Conservation (phyloP, 179 eudicot species). For the Beta lomatogona region DNA sequence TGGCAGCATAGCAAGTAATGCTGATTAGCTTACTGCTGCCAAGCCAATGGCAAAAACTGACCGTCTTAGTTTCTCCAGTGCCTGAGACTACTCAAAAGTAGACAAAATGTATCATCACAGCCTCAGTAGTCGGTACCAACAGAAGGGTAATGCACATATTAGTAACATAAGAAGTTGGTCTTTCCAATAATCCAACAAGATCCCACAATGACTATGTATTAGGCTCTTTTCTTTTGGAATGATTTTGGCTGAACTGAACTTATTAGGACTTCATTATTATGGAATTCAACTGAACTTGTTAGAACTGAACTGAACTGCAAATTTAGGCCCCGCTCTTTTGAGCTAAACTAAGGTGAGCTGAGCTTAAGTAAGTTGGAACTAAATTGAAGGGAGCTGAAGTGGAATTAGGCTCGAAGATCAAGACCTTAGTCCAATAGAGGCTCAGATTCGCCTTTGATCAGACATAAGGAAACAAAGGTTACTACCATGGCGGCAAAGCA, state of each 20-base stretch:
- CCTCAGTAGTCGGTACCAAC: background rate
- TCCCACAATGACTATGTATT: too few species aligned
- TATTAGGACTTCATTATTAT: background rate
- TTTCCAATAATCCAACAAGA: too few species aligned
- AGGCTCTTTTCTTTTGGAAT: too few species aligned
- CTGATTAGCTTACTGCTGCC: slow-evolving; percentile 26
- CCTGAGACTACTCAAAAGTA: slow-evolving; percentile 17
- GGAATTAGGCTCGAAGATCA: too few species aligned
- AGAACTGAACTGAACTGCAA: too few species aligned
- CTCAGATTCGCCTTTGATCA: slow-evolving; percentile 41
- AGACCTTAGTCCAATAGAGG: slow-evolving; percentile 5
- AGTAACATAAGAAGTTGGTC: too few species aligned
- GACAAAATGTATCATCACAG: slow-evolving; percentile 1
- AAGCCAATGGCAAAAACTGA: slow-evolving; percentile 19
- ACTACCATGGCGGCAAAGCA: slow-evolving; percentile 23
- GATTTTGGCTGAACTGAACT: background rate
- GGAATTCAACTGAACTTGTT: too few species aligned
- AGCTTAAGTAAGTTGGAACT: too few species aligned
- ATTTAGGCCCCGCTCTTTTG: too few species aligned
- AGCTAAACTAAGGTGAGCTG: too few species aligned
- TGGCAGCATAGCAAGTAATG: slow-evolving; percentile 24
- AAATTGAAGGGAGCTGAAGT: too few species aligned
- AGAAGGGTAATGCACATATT: too few species aligned
- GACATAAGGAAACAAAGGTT: slow-evolving; percentile 18
- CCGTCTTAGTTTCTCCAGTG: background rate